phyloP scores from a whole-genome alignment of 495 filamentous ascomycete species.

The Neurospora terricola region DNA sequence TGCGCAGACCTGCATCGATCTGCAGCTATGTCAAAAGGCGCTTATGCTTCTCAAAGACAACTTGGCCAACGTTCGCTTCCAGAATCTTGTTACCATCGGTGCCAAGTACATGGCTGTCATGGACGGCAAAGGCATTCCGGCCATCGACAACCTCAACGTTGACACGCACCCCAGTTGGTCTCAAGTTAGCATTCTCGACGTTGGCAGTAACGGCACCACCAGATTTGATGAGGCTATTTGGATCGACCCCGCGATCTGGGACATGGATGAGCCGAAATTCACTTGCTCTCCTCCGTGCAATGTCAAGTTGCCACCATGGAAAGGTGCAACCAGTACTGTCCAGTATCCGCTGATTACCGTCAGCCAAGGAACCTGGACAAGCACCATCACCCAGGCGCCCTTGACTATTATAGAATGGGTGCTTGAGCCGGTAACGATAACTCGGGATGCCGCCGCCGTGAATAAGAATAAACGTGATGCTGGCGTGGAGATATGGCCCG shows the following conservation, averaged over 20 bases:
- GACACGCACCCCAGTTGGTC: constrained; percentile 16
- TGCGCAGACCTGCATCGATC: constrained; percentile 57
- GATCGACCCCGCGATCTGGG: constrained; percentile 15
- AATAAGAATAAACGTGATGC: no score
- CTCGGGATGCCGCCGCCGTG: no score
- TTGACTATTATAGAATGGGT: constrained; percentile 13
- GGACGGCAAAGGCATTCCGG: constrained; percentile 13
- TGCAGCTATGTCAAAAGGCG: constrained; percentile 67
- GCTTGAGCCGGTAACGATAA: background rate
- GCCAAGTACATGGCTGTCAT: constrained; percentile 4
- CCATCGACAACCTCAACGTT: constrained; percentile 17
- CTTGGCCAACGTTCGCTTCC: constrained; percentile 43
- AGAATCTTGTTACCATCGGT: constrained; percentile 9
- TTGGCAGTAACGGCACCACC: constrained; percentile 8
- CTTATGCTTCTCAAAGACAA: constrained; percentile 64
- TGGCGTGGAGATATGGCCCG: no score
- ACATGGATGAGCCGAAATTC: constrained; percentile 15
- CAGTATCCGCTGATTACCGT: constrained; percentile 19
- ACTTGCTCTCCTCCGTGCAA: constrained; percentile 15
- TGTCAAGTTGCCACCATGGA: constrained; percentile 17
- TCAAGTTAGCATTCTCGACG: constrained; percentile 15
- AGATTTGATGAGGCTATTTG: constrained; percentile 11
- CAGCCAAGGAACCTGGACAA: constrained; percentile 15
- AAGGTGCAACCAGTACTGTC: constrained; percentile 14
- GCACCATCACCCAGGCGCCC: constrained; percentile 14